Evolutionary conservation across 148 eudicot species (phyloP), one percentile per base, ranked within the genome.

Genomic region (Polygonum maritimum): DNA sequence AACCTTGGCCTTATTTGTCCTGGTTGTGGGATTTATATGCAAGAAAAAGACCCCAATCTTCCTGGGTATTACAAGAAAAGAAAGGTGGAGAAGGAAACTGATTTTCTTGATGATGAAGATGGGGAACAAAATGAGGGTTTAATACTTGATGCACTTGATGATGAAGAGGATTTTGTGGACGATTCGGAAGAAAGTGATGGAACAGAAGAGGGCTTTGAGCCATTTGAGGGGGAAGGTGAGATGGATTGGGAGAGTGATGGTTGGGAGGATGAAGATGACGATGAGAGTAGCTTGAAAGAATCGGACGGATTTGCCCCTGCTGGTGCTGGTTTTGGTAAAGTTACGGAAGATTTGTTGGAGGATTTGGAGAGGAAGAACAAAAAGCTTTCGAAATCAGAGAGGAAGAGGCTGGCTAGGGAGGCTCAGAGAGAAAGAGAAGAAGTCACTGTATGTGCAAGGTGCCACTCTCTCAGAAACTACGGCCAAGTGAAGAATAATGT

Each of bases 1-100:
- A 83, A 71, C 41, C 74, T 73, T 72, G 98, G 96, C 79, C 71
- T 74, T 78, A 82, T 92, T 7, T 92, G 98, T 76, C 96, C 98
- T 45, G 98, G 98, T 63, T 94, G 98, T 87, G 97, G 98, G 76
- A 89, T 94, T 81, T 94, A 88, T 87, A 94, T 92, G 97, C 98
- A 94, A 86, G 97, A 92, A 86, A 67, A 70, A 19, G 90, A 92
- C 86, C 92, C 92, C 8, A 83, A 87, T 80, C 87, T 80, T 80
- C 97, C 92, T 44, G 98, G 98, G 78, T 94, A 75, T 83, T 94
- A 83, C 51, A 83, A 88, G 79, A 78, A 88, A 85, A 92, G 79
- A 77, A 86, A 82, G 78, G 75, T 79, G 48, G 89, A 38, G 6
- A 16, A 86, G 74, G 82, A 62, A 4, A 69, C 74, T 54, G 78